Base-by-base conservation (phyloP, 2,329 filamentous ascomycete genomes). In the Dactylellina haptotyla region DNA sequence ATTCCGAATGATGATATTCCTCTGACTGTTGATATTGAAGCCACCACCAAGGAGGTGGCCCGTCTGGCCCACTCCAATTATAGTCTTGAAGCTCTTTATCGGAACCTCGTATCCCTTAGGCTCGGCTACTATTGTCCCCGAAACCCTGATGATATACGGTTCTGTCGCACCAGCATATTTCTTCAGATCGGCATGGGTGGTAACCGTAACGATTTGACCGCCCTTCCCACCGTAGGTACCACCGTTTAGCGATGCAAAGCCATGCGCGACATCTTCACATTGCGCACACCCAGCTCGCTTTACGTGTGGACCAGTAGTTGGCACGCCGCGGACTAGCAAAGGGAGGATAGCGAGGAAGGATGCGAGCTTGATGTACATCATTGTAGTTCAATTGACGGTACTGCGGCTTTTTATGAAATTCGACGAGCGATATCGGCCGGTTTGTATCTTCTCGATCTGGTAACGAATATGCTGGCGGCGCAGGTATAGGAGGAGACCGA, bases 11-110 rank as follows among this genome's bases (percentile, higher is more conserved):
- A 67, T 67, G 32, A 67, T 57, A 39, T 67, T 67, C 34, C 43
- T 59, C 54, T 67, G 53, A 39, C 43, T 59, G n/a, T 67, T 67
- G 12, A 67, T 57, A 23, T 58, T 67, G 43, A 67, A 59, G 9
- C 63, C 63, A 5, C 63, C 63, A 34, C 54, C 63, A 6, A 59
- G 28, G 1, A 67, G 23, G 28, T 53, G 63, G 5, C 63, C 63
- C n/a, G 20, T 43, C n/a, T 59, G 53, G 6, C 63, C 63, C 34
- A 66, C 62, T 2, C 76, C 76, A 37, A 77, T 77, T 41, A 77
- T 77, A n/a, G 76, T 77, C 46, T 76, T 77, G 56, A 76, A 58
- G 37, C 70, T 76, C 39, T 69, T 73, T n/a, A 77, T 65, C 10
- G 69, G 65, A 16, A 77, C 50, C 50, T 77, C 76, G 20, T 56